These are phyloP conservation scores for Lophium mytilinum DNA, from an alignment of 495 filamentous ascomycete genomes.

Conservation along the genomic window DNA sequence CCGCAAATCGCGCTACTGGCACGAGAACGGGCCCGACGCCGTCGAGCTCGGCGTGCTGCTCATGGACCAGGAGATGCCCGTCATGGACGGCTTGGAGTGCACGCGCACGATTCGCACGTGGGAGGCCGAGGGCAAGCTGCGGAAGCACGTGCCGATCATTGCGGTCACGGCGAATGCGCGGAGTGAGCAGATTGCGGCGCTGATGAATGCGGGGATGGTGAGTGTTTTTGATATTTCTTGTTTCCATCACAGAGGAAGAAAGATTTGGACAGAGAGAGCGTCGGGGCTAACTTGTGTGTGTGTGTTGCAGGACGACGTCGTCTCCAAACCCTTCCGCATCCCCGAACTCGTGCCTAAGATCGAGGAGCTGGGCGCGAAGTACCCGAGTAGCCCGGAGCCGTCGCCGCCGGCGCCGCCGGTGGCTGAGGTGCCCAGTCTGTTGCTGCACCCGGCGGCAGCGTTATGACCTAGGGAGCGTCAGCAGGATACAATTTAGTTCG, in stretches of 20 bases:
- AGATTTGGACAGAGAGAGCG: not conserved
- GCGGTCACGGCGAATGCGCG: constrained; percentile 72
- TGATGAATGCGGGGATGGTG: constrained; percentile 63
- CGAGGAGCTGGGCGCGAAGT: constrained; percentile 22
- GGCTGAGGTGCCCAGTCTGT: too few relatives aligned
- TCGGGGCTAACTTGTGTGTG: not conserved
- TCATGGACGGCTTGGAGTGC: constrained; percentile 71
- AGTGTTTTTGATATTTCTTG: constrained; percentile 14
- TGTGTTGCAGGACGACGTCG: constrained; percentile 57
- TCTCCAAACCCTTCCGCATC: constrained; percentile 72
- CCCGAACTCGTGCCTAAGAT: constrained; percentile 62
- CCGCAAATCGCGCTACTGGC: constrained; percentile 29
- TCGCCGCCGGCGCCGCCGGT: too few relatives aligned
- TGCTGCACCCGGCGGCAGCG: too few relatives aligned
- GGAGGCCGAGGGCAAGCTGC: constrained; percentile 43
- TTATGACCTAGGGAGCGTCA: too few relatives aligned
- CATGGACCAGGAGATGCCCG: constrained; percentile 82
- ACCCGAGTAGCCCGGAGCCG: not conserved
- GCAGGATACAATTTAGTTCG: too few relatives aligned
- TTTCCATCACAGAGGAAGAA: too few relatives aligned
- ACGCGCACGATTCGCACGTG: constrained; percentile 57
- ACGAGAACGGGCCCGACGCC: constrained; percentile 29
- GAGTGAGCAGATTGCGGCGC: constrained; percentile 55
- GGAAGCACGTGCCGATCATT: constrained; percentile 60
- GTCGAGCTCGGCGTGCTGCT: constrained; percentile 55